Evolutionary conservation across 768 basidiomycete species (phyloP).

Genomic region (Macrocybe gigantea): DNA sequence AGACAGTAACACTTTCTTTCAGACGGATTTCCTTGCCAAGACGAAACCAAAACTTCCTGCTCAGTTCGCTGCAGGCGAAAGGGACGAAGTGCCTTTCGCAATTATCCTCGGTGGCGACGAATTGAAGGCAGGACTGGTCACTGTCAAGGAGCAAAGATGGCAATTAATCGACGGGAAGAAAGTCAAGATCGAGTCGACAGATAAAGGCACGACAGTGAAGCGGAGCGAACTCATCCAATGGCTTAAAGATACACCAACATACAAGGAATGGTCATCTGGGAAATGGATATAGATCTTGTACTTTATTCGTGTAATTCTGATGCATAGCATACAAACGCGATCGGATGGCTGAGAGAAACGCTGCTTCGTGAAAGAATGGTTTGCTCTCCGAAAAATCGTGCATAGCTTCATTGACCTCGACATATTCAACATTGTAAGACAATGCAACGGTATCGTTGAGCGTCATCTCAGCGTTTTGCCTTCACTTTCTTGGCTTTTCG

Average conservation of each 20-base stretch:
- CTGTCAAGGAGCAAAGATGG: slow-evolving; percentile 91
- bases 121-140: slow-evolving; percentile 75
- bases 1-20: background rate
- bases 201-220: slow-evolving; percentile 62
- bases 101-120: slow-evolving; percentile 89
- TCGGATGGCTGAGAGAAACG: too few species aligned
- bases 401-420: too few species aligned
- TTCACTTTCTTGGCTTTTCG: slow-evolving; percentile 29
- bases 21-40: slow-evolving; percentile 93
- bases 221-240: slow-evolving; percentile 57
- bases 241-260: slow-evolving; percentile 46
- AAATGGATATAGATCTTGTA: slow-evolving; percentile 12
- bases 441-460: too few species aligned
- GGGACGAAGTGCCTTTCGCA: slow-evolving; percentile 89
- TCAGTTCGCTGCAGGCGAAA: slow-evolving; percentile 89
- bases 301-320: too few species aligned
- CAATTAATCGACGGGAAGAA: slow-evolving; percentile 69
- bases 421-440: too few species aligned
- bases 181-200: slow-evolving; percentile 52
- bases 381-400: too few species aligned
- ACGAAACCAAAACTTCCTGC: slow-evolving; percentile 81
- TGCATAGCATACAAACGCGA: too few species aligned
- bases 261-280: slow-evolving; percentile 35
- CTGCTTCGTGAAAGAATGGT: too few species aligned
- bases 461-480: too few species aligned